A percentile compares a stretch with the other conserved stretches of the same genome.
These are phyloP conservation scores for Canavalia gladiata DNA, from an alignment of 306 rosid genomes.

Conservation along the genomic window DNA sequence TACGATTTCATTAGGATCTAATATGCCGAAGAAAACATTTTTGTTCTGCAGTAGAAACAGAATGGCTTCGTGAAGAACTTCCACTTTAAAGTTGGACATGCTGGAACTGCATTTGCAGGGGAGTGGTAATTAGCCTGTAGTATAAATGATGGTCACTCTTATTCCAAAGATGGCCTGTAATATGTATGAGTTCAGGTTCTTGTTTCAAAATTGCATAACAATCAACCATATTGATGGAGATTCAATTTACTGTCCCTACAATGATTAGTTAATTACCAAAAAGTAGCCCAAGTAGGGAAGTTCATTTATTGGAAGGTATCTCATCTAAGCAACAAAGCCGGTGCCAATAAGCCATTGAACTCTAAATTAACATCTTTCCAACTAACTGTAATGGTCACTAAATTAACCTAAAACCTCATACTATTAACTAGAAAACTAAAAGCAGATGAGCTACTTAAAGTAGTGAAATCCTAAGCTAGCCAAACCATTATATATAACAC, in stretches of 20 bases:
- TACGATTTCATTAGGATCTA: no score
- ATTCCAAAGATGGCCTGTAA: no score
- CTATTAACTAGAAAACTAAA: background rate
- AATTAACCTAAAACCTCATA: background rate
- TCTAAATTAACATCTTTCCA: background rate
- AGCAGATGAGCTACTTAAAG: background rate
- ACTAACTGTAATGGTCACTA: background rate
- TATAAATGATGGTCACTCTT: no score
- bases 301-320: background rate
- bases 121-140: no score
- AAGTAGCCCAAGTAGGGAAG: background rate
- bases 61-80: no score
- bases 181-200: background rate
- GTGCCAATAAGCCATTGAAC: background rate
- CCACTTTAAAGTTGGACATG: no score
- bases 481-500: conserved; percentile 4
- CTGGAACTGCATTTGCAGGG: no score
- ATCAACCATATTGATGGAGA: background rate
- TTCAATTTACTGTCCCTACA: background rate
- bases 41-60: no score
- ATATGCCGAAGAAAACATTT: no score
- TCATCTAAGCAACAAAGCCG: background rate
- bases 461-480: background rate
- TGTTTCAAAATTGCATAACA: background rate
- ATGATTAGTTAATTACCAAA: background rate